Evolutionary conservation across 495 filamentous ascomycete species (phyloP).

Genomic region (Penicillium coffeae): DNA sequence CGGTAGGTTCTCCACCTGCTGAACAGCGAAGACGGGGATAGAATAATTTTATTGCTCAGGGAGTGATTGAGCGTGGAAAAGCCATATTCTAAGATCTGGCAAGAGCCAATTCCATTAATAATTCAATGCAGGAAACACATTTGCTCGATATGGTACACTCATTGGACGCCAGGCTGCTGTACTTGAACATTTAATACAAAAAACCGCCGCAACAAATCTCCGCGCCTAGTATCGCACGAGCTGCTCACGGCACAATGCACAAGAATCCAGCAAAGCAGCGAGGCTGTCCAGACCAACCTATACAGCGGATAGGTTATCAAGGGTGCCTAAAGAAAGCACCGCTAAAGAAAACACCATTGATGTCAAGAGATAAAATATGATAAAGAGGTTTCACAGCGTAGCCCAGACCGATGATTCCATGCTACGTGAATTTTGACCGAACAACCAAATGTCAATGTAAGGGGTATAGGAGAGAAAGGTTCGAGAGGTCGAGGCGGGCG

Average conservation of each 20-base stretch:
- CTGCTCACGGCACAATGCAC: not conserved
- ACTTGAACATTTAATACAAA: not conserved
- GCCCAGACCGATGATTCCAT: constrained; percentile 12
- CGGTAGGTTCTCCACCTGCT: too few species aligned
- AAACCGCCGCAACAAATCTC: not conserved
- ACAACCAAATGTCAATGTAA: constrained; percentile 17
- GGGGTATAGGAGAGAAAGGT: constrained; percentile 27
- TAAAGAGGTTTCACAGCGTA: constrained; percentile 20
- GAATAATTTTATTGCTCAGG: too few species aligned
- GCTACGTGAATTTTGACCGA: constrained; percentile 8
- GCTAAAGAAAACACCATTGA: constrained; percentile 23
- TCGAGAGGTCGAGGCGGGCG: constrained; percentile 1
- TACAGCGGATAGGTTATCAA: constrained; percentile 39
- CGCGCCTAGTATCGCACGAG: constrained; percentile 8
- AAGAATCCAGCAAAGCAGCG: not conserved
- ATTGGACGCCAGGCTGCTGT: constrained; percentile 4
- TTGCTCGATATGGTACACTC: constrained; percentile 21
- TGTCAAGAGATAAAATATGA: constrained; percentile 15
- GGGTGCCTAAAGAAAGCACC: constrained; percentile 22
- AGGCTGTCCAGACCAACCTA: constrained; percentile 24
- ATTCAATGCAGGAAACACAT: constrained; percentile 16
- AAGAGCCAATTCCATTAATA: constrained; percentile 8
- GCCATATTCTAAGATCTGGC: not conserved
- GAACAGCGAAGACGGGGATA: too few species aligned
- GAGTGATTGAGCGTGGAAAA: not conserved